A percentile compares a stretch with the other conserved stretches of the same genome.
Conservation (phyloP, 129 eudicot genomes). For the Gnaphalium uliginosum region DNA sequence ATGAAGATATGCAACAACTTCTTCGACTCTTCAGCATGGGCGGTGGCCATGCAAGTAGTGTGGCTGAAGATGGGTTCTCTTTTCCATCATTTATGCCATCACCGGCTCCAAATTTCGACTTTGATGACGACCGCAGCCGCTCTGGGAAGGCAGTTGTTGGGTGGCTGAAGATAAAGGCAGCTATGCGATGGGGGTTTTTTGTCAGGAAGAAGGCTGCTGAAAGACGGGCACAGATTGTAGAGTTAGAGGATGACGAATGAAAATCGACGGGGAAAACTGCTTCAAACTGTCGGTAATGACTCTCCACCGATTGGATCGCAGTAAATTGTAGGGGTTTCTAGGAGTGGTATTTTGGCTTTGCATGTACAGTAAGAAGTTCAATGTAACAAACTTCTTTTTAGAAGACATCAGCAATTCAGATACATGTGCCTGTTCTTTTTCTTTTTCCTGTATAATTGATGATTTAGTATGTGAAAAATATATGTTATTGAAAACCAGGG, state of each 20-base stretch:
- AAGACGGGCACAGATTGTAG: constrained; percentile 82
- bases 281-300: neutral
- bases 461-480: constrained; percentile 24
- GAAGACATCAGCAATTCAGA: constrained; percentile 16
- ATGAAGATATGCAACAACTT: constrained; percentile 94
- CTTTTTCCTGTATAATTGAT: constrained; percentile 23
- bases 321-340: constrained; percentile 31
- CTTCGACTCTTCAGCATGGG: constrained; percentile 86
- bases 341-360: constrained; percentile 31
- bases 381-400: constrained; percentile 22
- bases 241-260: constrained; percentile 76
- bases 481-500: constrained; percentile 20
- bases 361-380: constrained; percentile 47
- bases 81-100: constrained; percentile 66
- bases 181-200: constrained; percentile 98
- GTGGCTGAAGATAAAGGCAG: constrained; percentile 96
- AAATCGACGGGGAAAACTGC: constrained; percentile 1
- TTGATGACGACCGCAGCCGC: constrained; percentile 63
- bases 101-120: constrained; percentile 58
- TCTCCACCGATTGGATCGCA: constrained; percentile 9
- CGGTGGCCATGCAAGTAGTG: constrained; percentile 53
- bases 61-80: constrained; percentile 61
- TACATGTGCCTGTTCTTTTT: constrained; percentile 21
- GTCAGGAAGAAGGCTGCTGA: constrained; percentile 96
- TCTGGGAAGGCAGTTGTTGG: constrained; percentile 93